These are phyloP conservation scores for Pterocarpus macrocarpus DNA, from an alignment of 306 rosid species.

Conservation along the genomic window DNA sequence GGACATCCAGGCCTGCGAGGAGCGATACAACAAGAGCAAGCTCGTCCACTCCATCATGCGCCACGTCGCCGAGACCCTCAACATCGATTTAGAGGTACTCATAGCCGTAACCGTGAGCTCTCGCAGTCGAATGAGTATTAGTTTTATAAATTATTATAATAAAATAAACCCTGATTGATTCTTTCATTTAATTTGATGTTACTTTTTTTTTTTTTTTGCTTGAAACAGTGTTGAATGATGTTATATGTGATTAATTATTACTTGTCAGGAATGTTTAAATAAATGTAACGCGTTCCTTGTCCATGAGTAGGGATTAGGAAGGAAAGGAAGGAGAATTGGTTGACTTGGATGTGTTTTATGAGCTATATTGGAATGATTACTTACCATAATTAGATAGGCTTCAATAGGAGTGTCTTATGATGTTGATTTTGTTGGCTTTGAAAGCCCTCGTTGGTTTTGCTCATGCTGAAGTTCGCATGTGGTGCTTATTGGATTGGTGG, in stretches of 20 bases:
- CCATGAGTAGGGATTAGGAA: neutral
- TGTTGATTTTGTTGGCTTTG: neutral
- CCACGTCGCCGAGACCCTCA: conserved; percentile 88
- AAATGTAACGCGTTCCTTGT: no score
- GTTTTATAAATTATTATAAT: no score
- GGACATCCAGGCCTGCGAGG: conserved; percentile 88
- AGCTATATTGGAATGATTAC: neutral
- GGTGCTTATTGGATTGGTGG: no score
- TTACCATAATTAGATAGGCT: neutral
- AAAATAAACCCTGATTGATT: neutral
- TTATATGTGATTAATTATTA: neutral
- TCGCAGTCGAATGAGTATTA: no score
- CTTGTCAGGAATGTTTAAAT: no score
- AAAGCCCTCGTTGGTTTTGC: neutral
- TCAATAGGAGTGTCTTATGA: neutral
- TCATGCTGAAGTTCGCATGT: no score
- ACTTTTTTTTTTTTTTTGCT: neutral
- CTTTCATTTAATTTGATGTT: neutral
- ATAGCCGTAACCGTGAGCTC: no score
- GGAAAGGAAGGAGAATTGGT: neutral
- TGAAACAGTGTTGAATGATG: neutral
- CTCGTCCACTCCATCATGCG: conserved; percentile 98
- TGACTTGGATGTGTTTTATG: neutral
- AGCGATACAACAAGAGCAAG: conserved; percentile 97
- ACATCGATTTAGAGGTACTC: conserved; percentile 81